These are phyloP conservation scores for Theobroma grandiflorum DNA, from an alignment of 441 rosid genomes.

Conservation along the genomic window DNA sequence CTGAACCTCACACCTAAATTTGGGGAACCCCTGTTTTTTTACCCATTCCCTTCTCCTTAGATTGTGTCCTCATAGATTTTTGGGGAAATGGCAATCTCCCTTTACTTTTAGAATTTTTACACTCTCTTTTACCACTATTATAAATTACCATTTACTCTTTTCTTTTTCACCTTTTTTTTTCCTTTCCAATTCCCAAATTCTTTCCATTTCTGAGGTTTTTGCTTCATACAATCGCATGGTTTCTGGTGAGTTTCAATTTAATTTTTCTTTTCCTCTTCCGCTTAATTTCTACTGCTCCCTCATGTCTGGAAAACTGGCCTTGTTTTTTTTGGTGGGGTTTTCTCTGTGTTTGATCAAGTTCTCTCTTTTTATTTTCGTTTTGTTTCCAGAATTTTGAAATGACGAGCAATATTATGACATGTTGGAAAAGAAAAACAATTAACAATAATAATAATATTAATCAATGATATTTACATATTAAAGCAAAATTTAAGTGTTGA, in stretches of 20 bases:
- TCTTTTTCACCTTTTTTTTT: background rate
- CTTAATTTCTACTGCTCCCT: background rate
- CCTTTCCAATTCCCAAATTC: background rate
- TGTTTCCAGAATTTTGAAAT: background rate
- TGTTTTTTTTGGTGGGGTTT: background rate
- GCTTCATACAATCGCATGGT: constrained; percentile 13
- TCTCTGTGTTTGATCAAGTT: background rate
- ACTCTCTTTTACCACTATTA: background rate
- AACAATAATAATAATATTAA: background rate
- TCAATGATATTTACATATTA: background rate
- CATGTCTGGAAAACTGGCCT: background rate
- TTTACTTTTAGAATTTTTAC: constrained; percentile 27
- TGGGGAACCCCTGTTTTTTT: constrained; percentile 33
- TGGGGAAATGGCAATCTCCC: constrained; percentile 23
- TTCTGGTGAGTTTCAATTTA: constrained; percentile 19
- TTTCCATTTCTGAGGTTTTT: background rate
- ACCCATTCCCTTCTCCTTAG: background rate
- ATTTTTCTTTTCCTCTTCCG: background rate
- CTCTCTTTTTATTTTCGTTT: background rate
- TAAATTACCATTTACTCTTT: background rate
- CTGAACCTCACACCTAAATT: constrained; percentile 44
- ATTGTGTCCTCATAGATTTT: constrained; percentile 24
- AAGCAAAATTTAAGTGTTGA: background rate
- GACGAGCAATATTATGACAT: background rate
- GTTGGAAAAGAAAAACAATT: background rate